phyloP scores from a whole-genome alignment of 208 protist genomes.

The Leishmania arabica region DNA sequence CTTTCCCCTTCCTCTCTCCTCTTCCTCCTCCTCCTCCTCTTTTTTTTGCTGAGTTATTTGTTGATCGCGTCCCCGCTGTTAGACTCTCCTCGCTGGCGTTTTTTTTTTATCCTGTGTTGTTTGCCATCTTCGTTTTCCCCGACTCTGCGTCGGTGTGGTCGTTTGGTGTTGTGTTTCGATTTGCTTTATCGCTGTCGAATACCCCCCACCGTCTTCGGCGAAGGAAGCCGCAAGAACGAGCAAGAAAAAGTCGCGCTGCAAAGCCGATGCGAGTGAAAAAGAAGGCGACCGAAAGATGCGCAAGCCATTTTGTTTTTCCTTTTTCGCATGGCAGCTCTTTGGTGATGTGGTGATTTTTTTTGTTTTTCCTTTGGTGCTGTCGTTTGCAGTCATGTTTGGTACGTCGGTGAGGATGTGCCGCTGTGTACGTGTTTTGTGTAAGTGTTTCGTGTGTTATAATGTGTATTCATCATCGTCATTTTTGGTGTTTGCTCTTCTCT shows the following conservation, averaged over 20 bases:
- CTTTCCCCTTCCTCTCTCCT: background rate
- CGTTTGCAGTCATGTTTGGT: no score
- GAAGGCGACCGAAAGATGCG: background rate
- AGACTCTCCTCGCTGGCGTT: background rate
- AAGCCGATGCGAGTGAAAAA: background rate
- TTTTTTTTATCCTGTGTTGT: background rate
- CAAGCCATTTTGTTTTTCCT: background rate
- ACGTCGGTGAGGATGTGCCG: no score
- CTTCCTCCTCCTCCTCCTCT: background rate
- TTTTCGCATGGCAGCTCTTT: background rate
- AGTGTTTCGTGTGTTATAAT: background rate
- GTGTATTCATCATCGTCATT: background rate
- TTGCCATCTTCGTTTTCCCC: background rate
- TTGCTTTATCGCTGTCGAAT: background rate
- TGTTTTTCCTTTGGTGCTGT: no score
- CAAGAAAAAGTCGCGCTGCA: background rate
- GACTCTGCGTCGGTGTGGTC: background rate
- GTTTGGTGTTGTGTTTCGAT: background rate
- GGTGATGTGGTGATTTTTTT: background rate
- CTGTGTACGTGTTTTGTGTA: background rate
- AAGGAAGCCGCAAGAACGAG: background rate
- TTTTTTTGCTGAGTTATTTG: slow-evolving; percentile 15
- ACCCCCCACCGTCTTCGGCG: background rate
- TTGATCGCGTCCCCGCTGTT: background rate
- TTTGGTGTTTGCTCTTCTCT: background rate